Conservation (phyloP, 2,329 filamentous ascomycete genomes). For the Ceratocystis cubensis region DNA sequence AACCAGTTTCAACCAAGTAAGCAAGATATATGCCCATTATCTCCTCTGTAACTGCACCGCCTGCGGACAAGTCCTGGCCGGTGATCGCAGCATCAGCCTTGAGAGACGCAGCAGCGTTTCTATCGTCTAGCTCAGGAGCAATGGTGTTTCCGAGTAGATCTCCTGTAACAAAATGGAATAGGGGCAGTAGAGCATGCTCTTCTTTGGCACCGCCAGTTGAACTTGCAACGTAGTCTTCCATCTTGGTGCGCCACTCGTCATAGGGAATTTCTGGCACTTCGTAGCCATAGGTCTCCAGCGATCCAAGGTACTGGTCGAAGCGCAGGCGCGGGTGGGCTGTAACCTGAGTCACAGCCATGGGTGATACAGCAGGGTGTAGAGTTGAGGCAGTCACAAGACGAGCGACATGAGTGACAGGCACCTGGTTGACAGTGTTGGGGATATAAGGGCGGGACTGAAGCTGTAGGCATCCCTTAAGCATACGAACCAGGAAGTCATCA, state of each 20-base stretch:
- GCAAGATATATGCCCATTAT: constrained; percentile 47
- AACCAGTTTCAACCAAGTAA: constrained; percentile 46
- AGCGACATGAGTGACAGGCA: constrained; percentile 75
- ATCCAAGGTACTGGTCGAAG: constrained; percentile 64
- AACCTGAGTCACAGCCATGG: constrained; percentile 53
- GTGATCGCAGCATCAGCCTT: constrained; percentile 40
- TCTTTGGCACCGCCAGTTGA: constrained; percentile 25
- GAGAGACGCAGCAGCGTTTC: constrained; percentile 46
- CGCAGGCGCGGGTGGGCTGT: constrained; percentile 67
- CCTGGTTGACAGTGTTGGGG: constrained; percentile 75
- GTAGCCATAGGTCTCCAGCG: constrained; percentile 63
- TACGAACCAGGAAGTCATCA: constrained; percentile 81
- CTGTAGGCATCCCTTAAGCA: constrained; percentile 81
- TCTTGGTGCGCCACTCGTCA: constrained; percentile 50
- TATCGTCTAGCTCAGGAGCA: constrained; percentile 54
- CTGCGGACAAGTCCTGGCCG: constrained; percentile 37
- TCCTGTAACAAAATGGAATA: constrained; percentile 59
- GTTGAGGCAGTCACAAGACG: constrained; percentile 64
- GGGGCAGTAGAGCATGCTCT: constrained; percentile 38
- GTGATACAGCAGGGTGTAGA: constrained; percentile 43
- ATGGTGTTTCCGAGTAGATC: constrained; percentile 56
- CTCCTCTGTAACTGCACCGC: constrained; percentile 43
- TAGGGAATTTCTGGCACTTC: constrained; percentile 54
- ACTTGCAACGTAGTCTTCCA: constrained; percentile 26
- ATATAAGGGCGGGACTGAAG: constrained; percentile 61